Evolutionary conservation across 2,329 filamentous ascomycete genomes (phyloP).

Genomic region (Diplodia scrobiculata): DNA sequence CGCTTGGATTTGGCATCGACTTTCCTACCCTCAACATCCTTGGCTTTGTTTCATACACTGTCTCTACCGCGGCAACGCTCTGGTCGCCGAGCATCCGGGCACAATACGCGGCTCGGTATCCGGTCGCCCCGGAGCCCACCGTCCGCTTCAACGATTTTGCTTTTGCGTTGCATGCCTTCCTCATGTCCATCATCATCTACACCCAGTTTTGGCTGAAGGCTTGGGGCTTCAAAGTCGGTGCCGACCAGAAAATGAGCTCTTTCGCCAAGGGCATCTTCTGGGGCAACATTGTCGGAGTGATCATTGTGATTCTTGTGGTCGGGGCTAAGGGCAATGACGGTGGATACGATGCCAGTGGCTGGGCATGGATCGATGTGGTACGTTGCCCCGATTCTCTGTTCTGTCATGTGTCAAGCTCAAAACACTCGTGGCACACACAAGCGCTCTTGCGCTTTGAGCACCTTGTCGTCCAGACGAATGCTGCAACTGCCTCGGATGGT

Average conservation of each 20-base stretch:
- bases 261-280: slow-evolving; percentile 69
- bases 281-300: slow-evolving; percentile 64
- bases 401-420: slow-evolving; percentile 34
- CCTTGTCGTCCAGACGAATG: not conserved
- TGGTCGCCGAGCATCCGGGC: slow-evolving; percentile 74
- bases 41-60: slow-evolving; percentile 74
- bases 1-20: slow-evolving; percentile 81
- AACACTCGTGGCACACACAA: not conserved
- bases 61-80: slow-evolving; percentile 74
- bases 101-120: slow-evolving; percentile 83
- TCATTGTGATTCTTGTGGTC: slow-evolving; percentile 54
- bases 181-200: slow-evolving; percentile 71
- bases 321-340: slow-evolving; percentile 45
- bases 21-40: slow-evolving; percentile 75
- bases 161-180: slow-evolving; percentile 79
- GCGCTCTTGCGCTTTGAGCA: not conserved
- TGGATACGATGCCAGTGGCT: slow-evolving; percentile 53
- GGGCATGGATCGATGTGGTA: slow-evolving; percentile 68
- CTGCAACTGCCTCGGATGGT: not conserved
- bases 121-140: slow-evolving; percentile 71
- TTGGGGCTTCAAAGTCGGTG: slow-evolving; percentile 73
- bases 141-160: slow-evolving; percentile 87
- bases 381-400: slow-evolving; percentile 32
- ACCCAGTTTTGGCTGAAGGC: slow-evolving; percentile 72
- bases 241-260: slow-evolving; percentile 58